Evolutionary conservation across 2,329 filamentous ascomycete genomes (phyloP), one percentile per base, ranked within the genome.

Genomic region (Epichloe baconii): DNA sequence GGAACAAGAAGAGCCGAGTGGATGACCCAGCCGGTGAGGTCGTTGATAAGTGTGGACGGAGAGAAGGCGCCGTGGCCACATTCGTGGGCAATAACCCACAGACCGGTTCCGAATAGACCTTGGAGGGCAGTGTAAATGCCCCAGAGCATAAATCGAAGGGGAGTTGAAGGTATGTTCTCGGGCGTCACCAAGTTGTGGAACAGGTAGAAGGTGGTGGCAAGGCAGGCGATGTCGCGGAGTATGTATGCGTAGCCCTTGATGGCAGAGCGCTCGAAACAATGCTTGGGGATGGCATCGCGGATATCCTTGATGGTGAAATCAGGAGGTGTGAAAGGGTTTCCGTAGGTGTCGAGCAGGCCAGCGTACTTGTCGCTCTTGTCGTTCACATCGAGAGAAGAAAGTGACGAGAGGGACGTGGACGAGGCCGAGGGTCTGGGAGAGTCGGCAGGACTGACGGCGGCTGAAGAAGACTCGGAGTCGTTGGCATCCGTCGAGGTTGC

Each of bases 251-350:
- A 75, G 58, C 90, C 85, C 58, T 73, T 81, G 57, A 80, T 66
- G 55, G 80, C 86, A 45, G 88, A 95, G 55, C 93, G 85, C 75
- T 96, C 78, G 70, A 86, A 97, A 79, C 93, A 98, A 78, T 96
- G 93, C 71, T 90, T 88, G 57, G 93, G 93, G 60, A 98, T 98
- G 67, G 93, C 93, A 72, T 95, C 86, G 64, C 88, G 85, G 66
- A 98, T 91, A 66, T 98, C 81, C 77, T 95, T 95, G 78, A 98
- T 95, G 66, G 89, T 95, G 76, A 86, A 98, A 71, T 97, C 85
- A 59, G 93, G 93, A 52, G 95, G 78, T 69, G 88, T 77, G 75
- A 98, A 98, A 64, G 89, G 79, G 70, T 97, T 95, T 70, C 93
- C 93, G 68, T 95, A 93, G 12, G 88, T 91, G 72, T 98, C 90